phyloP scores from a whole-genome alignment of 805 yeast genomes.

The Ogataea pini region DNA sequence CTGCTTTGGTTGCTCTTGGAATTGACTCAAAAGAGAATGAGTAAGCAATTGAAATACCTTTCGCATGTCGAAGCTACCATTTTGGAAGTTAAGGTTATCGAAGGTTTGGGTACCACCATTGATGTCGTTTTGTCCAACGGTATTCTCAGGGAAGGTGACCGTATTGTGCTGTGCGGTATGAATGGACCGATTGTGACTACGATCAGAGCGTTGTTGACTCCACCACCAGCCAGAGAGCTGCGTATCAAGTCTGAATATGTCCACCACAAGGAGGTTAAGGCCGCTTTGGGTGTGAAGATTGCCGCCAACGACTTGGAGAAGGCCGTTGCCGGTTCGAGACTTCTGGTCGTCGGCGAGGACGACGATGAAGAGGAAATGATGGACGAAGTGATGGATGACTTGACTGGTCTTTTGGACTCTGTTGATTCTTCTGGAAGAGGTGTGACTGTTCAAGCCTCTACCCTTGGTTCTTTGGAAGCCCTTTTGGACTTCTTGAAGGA shows the following conservation, averaged over 20 bases:
- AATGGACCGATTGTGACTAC: slow-evolving; percentile 98
- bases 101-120: slow-evolving; percentile 98
- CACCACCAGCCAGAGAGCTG: slow-evolving; percentile 95
- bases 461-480: slow-evolving; percentile 97
- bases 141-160: slow-evolving; percentile 89
- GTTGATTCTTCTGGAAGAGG: slow-evolving; percentile 95
- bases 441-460: slow-evolving; percentile 97
- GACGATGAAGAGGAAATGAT: slow-evolving; percentile 96
- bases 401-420: slow-evolving; percentile 90
- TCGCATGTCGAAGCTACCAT: slow-evolving; percentile 94
- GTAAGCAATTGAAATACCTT: slow-evolving; percentile 94
- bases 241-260: slow-evolving; percentile 96
- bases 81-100: slow-evolving; percentile 95
- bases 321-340: slow-evolving; percentile 98
- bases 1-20: slow-evolving; percentile 92
- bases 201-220: slow-evolving; percentile 93
- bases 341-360: slow-evolving; percentile 91
- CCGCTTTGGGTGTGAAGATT: slow-evolving; percentile 98
- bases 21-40: slow-evolving; percentile 97
- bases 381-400: slow-evolving; percentile 99
- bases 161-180: slow-evolving; percentile 94
- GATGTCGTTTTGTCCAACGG: slow-evolving; percentile 98
- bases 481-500: slow-evolving; percentile 94
- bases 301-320: slow-evolving; percentile 97
- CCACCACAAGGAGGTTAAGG: slow-evolving; percentile 97